Percentiles rank a stretch among this genome's conserved stretches.
These are phyloP conservation scores for Ustulina deusta DNA, from an alignment of 2,329 filamentous ascomycete genomes.

Conservation along the genomic window DNA sequence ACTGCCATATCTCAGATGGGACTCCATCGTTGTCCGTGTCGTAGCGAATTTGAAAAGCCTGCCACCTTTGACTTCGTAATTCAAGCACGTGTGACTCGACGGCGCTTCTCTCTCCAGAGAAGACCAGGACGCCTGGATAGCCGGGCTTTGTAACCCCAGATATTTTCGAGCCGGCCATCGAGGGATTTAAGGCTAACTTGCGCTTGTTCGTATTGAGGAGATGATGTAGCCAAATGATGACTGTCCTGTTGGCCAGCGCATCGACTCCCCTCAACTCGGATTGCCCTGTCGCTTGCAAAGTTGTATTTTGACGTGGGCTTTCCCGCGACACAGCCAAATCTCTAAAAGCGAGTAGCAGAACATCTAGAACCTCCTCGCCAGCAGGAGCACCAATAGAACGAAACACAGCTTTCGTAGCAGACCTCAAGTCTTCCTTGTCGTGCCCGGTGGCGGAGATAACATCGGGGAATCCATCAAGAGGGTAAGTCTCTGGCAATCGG, in stretches of 20 bases:
- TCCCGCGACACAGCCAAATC: slow-evolving; percentile 33
- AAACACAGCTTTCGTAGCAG: slow-evolving; percentile 34
- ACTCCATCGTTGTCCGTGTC: slow-evolving; percentile 33
- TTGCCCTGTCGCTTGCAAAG: not conserved
- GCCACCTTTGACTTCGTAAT: slow-evolving; percentile 40
- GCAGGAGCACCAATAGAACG: slow-evolving; percentile 11
- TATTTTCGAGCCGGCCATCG: slow-evolving; percentile 19
- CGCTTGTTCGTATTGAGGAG: slow-evolving; percentile 46
- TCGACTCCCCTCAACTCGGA: not conserved
- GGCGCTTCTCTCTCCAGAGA: slow-evolving; percentile 35
- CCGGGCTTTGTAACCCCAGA: slow-evolving; percentile 43
- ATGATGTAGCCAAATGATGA: slow-evolving; percentile 45
- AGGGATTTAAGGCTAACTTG: slow-evolving; percentile 41
- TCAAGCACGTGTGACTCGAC: slow-evolving; percentile 39
- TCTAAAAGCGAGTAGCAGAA: slow-evolving; percentile 38
- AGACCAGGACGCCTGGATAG: slow-evolving; percentile 41
- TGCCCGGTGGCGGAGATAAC: slow-evolving; percentile 39
- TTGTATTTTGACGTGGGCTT: not conserved
- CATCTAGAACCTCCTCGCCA: slow-evolving; percentile 42
- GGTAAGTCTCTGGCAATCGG: slow-evolving; percentile 42
- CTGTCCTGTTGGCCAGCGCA: slow-evolving; percentile 31
- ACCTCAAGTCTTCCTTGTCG: slow-evolving; percentile 40
- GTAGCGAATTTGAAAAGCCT: slow-evolving; percentile 44
- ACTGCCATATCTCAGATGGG: slow-evolving; percentile 31
- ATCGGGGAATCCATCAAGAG: slow-evolving; percentile 35